Evolutionary conservation across 768 basidiomycete species (phyloP), one percentile per base, ranked within the genome.

Genomic region (Naematelia aurantialba): DNA sequence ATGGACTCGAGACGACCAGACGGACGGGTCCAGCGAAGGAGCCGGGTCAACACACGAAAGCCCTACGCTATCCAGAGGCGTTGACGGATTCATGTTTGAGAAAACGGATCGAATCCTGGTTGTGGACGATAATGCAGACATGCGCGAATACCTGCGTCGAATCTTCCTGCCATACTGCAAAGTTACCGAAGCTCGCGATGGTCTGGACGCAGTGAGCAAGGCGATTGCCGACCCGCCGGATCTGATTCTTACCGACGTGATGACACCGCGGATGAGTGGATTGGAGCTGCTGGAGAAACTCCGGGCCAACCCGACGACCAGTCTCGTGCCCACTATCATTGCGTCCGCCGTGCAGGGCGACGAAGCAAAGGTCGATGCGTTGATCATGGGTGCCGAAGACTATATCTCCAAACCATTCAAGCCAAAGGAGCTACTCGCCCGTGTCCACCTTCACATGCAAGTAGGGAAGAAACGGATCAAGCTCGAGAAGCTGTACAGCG

Each of bases 391-490:
- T 3, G 79, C 79, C 0, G 79, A 80, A 50, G 79, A 76, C 54
- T 79, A 77, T 56, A 61, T 80, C 13, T 61, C 68, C 12, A 80
- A 80, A 61, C 80, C 80, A 1, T 80, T 80, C 71, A 75, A 72
- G 42, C 67, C 76, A 1, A 70, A 74, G 47, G 79, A 80, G 56
- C 62, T 80, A 10, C 56, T 80, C 27, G 79, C 79, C 5, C 70
- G 79, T 17, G 76, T 72, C 4, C 74, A 79, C 51, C 67, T 80
- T 14, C 79, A 80, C 46, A 69, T 80, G 61, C 79, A 79, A 49
- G 64, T 80, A 11, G 79, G 79, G 27, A 80, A 80, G 61, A 76
- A 76, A 30, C 65, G 72, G 3, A 56, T 56, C n/a, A 61, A 63
- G 22, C 52, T 76, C 29, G 74, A 76, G 50, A 48, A 52, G 48